These are phyloP conservation scores for Boletus semigastroideus DNA, from an alignment of 1,284 basidiomycete species.

Conservation along the genomic window DNA sequence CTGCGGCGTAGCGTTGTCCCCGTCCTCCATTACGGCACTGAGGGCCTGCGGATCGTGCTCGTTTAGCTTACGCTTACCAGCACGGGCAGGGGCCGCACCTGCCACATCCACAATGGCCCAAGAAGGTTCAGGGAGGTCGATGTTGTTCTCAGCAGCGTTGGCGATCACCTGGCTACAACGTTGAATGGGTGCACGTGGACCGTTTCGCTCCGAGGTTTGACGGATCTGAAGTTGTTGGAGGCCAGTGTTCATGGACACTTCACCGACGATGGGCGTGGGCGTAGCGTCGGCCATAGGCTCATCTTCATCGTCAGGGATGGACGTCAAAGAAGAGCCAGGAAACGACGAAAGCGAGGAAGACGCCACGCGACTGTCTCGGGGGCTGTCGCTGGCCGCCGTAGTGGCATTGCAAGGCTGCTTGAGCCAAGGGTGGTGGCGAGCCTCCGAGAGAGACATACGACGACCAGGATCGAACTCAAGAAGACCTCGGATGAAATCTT, in stretches of 20 bases:
- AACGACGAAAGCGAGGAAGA: constrained; percentile 17
- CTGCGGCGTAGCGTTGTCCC: constrained; percentile 11
- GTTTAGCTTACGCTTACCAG: constrained; percentile 33
- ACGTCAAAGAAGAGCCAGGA: constrained; percentile 22
- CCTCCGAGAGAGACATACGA: constrained; percentile 59
- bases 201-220: constrained; percentile 5
- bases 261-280: constrained; percentile 15
- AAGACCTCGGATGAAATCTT: constrained; percentile 39
- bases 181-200: constrained; percentile 37
- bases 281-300: constrained; percentile 37
- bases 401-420: background rate
- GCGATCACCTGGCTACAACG: constrained; percentile 49
- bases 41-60: constrained; percentile 25
- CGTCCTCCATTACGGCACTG: constrained; percentile 17
- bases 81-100: constrained; percentile 27
- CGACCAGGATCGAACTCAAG: constrained; percentile 48
- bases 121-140: constrained; percentile 26
- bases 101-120: constrained; percentile 33
- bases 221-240: constrained; percentile 36
- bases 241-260: constrained; percentile 36
- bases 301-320: constrained; percentile 29
- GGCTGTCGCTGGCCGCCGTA: background rate
- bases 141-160: constrained; percentile 30
- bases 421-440: constrained; percentile 70
- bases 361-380: constrained; percentile 13